Evolutionary conservation across 441 rosid species (phyloP), one percentile per base, ranked within the genome.

Genomic region (Brassica balearica): DNA sequence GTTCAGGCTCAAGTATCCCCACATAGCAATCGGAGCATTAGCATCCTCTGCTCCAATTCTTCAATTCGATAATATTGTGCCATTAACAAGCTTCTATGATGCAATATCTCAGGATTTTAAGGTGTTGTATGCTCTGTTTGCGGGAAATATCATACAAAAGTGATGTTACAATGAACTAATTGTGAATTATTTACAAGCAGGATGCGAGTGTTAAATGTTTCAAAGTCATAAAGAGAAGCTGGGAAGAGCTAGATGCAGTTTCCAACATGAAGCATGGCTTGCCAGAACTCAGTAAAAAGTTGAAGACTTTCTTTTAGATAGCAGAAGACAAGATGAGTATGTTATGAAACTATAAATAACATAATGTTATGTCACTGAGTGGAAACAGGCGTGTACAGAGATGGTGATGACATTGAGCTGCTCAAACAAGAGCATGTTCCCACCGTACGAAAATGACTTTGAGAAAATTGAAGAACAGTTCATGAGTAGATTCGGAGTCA

Each of bases 1-100:
- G 95, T 92, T 92, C 78, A 89, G 97, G 75, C 78, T 90, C 66
- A 92, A 92, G 77, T 89, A 90, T 74, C 92, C 95, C 1, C 95
- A 90, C 72, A 77, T 90, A 77, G 86, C 92, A 15, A 73, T 90
- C 12, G 97, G 91, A 66, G 94, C 97, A 17, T 72, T 25, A 25
- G 27, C 27, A 25, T 25, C 27, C 27, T 25, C 27, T 25, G 27
- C 27, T 25, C 27, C 27, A 19, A 81, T 92, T 74, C 68, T 92
- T 64, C 90, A 90, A 73, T 90, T 92, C 25, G 95, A 92, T 78
- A 84, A 86, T 66, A 86, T 92, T 3, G 84, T 89, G 74, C 94
- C 92, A 15, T 76, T 83, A 82, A 82, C 95, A 9, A 89, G 95
- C 82, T 92, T 92, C 83, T 88, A 87, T 32, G 93, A 92, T 81